Base-by-base conservation (phyloP, 257 asterid species). In the Leptodermis oblonga region DNA sequence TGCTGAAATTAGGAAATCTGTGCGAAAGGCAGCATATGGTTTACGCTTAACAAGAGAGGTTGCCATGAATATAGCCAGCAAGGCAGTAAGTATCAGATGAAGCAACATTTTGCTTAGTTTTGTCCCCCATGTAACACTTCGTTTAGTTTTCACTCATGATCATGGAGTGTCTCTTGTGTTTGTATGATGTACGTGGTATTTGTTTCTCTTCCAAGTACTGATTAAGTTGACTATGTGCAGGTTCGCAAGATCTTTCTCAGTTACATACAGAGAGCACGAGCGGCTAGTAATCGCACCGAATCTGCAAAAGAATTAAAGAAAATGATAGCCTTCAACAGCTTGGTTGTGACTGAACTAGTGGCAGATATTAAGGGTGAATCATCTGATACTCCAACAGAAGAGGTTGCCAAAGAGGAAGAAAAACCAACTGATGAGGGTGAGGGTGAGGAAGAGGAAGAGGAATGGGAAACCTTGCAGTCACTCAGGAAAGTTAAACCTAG, bases 341-440 rank as follows among this genome's bases (percentile, higher is more conserved):
- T 89, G 79, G 97, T 87, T 64, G 96, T 89, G 60, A 84, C 97
- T 41, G 84, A 80, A 79, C 80, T 94, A 62, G 83, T 94, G 65
- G 85, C 95, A 2, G 99, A 94, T 78, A 89, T 94, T 76, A 94
- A 89, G 82, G 98, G 96, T 18, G 97, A 94, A 68, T 82, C 97
- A 54, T 62, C 82, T 39, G 89, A 82, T 25, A 63, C 76, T 56
- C 77, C 82, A 37, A 68, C 80, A 15, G 92, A 85, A 78, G 87
- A 83, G 80, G 78, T 84, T 68, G 69, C 51, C 62, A 51, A 68
- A 30, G 77, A 79, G 65, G 93, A 76, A 71, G 86, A 79, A 67
- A 72, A 73, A 72, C 76, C 68, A 49, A 59, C 15, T 0, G 83
- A 74, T 9, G 88, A 84, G 25, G 89, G 75, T 5, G 97, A 83